phyloP scores from a whole-genome alignment of 192 early-diverging fungal genomes.

The Physocladia obscura region DNA sequence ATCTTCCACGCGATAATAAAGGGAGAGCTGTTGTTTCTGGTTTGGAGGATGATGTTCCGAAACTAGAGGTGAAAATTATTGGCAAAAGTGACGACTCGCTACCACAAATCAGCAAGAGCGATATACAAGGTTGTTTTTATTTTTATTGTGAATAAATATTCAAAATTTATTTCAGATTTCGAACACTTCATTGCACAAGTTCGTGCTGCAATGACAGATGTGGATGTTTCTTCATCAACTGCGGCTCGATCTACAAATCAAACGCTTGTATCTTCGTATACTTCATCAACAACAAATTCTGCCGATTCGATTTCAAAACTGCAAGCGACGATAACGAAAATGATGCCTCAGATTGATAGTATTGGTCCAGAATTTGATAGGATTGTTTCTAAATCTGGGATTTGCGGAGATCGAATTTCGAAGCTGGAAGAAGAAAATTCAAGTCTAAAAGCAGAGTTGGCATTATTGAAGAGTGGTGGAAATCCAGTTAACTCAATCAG shows the following conservation, averaged over 20 bases:
- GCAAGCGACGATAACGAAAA: constrained; percentile 48
- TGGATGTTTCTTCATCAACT: constrained; percentile 28
- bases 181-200: constrained; percentile 44
- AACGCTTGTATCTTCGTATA: constrained; percentile 7
- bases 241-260: constrained; percentile 15
- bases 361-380: constrained; percentile 46
- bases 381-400: constrained; percentile 30
- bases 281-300: constrained; percentile 1
- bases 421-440: constrained; percentile 46
- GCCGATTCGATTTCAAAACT: constrained; percentile 45
- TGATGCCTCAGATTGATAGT: constrained; percentile 43
- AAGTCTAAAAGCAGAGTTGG: constrained; percentile 30
- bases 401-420: constrained; percentile 25
- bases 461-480: not conserved
- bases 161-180: constrained; percentile 27
- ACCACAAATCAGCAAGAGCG: constrained; percentile 36
- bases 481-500: not conserved
- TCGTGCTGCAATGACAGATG: constrained; percentile 35
- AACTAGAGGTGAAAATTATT: constrained; percentile 36
- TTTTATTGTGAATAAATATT: not conserved
- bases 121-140: constrained; percentile 33
- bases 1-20: constrained; percentile 35
- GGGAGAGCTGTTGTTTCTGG: constrained; percentile 35
- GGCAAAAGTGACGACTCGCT: constrained; percentile 40
- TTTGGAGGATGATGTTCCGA: constrained; percentile 43